Evolutionary conservation across 805 yeast genomes (phyloP).

Genomic region (Ogataea thermomethanolica): DNA sequence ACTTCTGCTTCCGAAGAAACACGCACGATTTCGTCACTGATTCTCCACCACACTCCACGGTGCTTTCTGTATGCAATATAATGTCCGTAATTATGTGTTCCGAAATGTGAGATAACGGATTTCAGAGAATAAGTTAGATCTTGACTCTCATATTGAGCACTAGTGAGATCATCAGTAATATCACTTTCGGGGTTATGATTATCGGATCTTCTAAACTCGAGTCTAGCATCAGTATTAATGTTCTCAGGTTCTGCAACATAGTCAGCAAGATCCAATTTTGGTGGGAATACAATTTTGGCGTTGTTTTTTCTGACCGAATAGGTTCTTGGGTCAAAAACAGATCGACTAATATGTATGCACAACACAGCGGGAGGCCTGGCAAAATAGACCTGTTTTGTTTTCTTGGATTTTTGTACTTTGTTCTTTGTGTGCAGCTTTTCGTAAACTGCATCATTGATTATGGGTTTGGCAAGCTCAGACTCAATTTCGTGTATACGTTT

Average conservation of each 20-base stretch:
- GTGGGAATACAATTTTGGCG: conserved; percentile 76
- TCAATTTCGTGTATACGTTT: conserved; percentile 48
- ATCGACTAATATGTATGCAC: conserved; percentile 85
- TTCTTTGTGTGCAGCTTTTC: conserved; percentile 69
- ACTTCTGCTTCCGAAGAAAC: conserved; percentile 80
- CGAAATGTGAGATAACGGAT: conserved; percentile 89
- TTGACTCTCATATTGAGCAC: conserved; percentile 26
- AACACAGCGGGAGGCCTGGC: conserved; percentile 81
- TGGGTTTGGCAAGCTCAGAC: conserved; percentile 56
- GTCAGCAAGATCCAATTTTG: conserved; percentile 59
- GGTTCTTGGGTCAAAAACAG: conserved; percentile 86
- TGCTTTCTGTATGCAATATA: conserved; percentile 81
- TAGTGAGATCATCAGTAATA: conserved; percentile 18
- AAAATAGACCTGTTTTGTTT: conserved; percentile 78
- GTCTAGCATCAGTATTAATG: conserved; percentile 76
- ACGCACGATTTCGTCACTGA: conserved; percentile 85
- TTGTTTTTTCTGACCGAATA: conserved; percentile 81
- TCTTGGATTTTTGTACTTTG: conserved; percentile 69
- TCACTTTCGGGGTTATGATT: conserved; percentile 18
- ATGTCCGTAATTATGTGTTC: conserved; percentile 97
- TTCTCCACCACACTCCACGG: conserved; percentile 92
- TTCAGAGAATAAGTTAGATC: conserved; percentile 64
- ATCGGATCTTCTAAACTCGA: conserved; percentile 65
- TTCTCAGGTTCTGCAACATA: conserved; percentile 68
- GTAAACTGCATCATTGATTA: conserved; percentile 77